Conservation (phyloP, 441 rosid genomes). For the Aquilaria agallochum region DNA sequence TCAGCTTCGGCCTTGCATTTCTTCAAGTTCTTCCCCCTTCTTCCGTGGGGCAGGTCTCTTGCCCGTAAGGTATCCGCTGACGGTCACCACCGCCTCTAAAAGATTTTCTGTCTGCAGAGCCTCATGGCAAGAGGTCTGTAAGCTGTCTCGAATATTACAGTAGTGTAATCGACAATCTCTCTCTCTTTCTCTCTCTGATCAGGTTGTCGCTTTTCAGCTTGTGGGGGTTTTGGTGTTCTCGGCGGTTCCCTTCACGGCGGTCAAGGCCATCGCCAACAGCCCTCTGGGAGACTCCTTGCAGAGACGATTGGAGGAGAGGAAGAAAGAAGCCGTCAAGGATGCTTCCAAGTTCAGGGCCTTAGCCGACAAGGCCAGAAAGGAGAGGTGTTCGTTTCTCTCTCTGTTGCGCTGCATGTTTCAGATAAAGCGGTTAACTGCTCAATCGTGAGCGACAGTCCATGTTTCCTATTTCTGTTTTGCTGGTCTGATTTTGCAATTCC, state of each 20-base stretch:
- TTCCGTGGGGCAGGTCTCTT: conserved; percentile 6
- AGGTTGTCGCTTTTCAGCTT: conserved; percentile 33
- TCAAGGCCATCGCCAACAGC: conserved; percentile 88
- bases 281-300: conserved; percentile 73
- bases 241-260: conserved; percentile 85
- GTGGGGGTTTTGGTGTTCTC: conserved; percentile 89
- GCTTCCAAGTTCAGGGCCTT: conserved; percentile 56
- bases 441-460: too few species aligned
- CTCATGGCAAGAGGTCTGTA: conserved; percentile 82
- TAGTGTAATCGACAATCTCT: too few species aligned
- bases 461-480: not conserved
- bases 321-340: conserved; percentile 52
- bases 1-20: conserved; percentile 25
- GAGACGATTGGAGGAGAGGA: conserved; percentile 57
- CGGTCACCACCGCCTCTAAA: conserved; percentile 4
- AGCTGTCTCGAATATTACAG: too few species aligned
- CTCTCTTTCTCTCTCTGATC: too few species aligned
- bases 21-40: conserved; percentile 30
- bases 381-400: conserved; percentile 40
- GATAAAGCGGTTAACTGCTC: not conserved
- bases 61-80: conserved; percentile 9
- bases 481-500: conserved; percentile 2
- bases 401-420: not conserved
- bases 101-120: conserved; percentile 47
- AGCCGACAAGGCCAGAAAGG: conserved; percentile 60